These are phyloP conservation scores for Trichophyton simii DNA, from an alignment of 2,329 filamentous ascomycete genomes.

Conservation along the genomic window DNA sequence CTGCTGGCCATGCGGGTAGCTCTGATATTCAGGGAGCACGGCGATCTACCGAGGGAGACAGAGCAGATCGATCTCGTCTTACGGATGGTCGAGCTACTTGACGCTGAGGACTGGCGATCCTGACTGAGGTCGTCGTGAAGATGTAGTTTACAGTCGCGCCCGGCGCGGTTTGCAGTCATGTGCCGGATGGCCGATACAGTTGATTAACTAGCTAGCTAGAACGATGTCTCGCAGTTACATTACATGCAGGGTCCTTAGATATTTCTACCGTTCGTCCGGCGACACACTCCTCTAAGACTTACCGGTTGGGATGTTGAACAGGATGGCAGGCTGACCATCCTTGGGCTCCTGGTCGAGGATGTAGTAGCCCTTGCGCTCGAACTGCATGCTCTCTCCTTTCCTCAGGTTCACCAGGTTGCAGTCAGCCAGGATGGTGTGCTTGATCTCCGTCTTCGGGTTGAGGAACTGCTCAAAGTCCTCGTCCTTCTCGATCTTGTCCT, in stretches of 20 bases:
- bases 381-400: constrained; percentile 84
- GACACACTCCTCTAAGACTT: constrained; percentile 25
- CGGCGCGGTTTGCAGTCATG: neutral
- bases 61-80: neutral
- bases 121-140: neutral
- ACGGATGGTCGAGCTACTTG: neutral
- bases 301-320: constrained; percentile 60
- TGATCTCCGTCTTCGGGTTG: constrained; percentile 60
- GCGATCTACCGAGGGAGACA: neutral
- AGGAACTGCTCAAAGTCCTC: constrained; percentile 76
- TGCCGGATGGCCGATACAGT: neutral
- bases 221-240: no score
- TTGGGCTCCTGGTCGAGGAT: constrained; percentile 57
- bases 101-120: neutral
- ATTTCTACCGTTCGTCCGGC: neutral
- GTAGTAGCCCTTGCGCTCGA: constrained; percentile 88
- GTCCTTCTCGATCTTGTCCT: constrained; percentile 84
- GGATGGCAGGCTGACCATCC: constrained; percentile 48
- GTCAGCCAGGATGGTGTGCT: constrained; percentile 65
- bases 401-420: constrained; percentile 66
- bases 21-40: neutral
- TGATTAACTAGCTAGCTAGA: neutral
- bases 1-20: neutral
- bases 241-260: no score
- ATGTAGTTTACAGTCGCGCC: neutral